Conservation (phyloP, 2,329 filamentous ascomycete species). For the Microsporum audouinii region DNA sequence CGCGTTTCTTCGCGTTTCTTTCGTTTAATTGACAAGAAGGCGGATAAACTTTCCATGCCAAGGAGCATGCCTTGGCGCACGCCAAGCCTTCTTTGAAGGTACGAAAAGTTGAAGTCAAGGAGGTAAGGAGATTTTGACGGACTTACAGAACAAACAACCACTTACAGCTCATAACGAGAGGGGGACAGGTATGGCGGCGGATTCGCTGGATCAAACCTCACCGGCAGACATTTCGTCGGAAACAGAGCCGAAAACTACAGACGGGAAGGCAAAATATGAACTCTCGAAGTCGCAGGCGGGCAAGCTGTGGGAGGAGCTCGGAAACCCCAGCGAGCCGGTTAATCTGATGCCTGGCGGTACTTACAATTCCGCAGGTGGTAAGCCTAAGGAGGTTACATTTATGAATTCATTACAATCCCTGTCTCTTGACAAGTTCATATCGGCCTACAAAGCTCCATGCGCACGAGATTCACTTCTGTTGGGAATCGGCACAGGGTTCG, state of each 20-base stretch:
- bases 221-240: constrained; percentile 1
- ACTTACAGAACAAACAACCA: background rate
- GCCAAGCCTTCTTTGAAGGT: background rate
- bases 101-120: background rate
- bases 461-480: constrained; percentile 70
- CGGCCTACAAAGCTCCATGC: constrained; percentile 68
- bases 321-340: constrained; percentile 39
- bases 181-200: constrained; percentile 10
- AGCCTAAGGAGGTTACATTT: constrained; percentile 32
- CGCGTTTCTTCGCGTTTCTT: constrained; percentile 6
- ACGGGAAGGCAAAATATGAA: constrained; percentile 31
- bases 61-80: background rate
- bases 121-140: background rate
- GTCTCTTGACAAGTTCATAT: constrained; percentile 44
- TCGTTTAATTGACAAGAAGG: constrained; percentile 5
- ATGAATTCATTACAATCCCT: constrained; percentile 33
- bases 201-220: constrained; percentile 12
- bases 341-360: constrained; percentile 47
- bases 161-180: background rate
- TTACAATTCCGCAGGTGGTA: constrained; percentile 50
- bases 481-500: constrained; percentile 70
- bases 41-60: background rate
- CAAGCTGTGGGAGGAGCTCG: constrained; percentile 39
- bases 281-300: constrained; percentile 36
- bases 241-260: constrained; percentile 13